phyloP scores from a whole-genome alignment of 129 eudicot species.

The Calendula officinalis region DNA sequence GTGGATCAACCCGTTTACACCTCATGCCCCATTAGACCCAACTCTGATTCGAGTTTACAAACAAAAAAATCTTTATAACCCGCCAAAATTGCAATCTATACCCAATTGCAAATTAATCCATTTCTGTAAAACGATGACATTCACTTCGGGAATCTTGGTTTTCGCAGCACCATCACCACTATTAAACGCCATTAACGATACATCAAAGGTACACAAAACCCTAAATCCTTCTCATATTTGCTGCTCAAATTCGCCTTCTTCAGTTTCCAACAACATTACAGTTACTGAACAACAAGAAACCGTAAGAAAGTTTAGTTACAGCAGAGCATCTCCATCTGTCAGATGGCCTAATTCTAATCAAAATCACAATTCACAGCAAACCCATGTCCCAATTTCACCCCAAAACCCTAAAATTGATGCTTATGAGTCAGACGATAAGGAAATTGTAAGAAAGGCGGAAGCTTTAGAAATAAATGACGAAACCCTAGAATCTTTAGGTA shows the following conservation, averaged over 20 bases:
- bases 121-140: constrained; percentile 18
- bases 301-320: constrained; percentile 55
- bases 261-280: constrained; percentile 38
- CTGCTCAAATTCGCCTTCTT: constrained; percentile 34
- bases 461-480: background rate
- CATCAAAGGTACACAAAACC: constrained; percentile 49
- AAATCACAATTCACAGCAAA: constrained; percentile 8
- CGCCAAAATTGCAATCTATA: constrained; percentile 17
- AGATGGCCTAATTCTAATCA: constrained; percentile 71
- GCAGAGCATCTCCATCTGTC: constrained; percentile 82
- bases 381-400: constrained; percentile 30
- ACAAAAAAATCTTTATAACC: background rate
- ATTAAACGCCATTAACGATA: constrained; percentile 18
- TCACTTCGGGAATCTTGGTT: constrained; percentile 40
- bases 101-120: background rate
- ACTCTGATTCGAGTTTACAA: no score
- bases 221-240: constrained; percentile 20
- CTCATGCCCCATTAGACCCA: no score
- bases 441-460: constrained; percentile 26
- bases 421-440: constrained; percentile 21
- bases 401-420: constrained; percentile 11
- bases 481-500: background rate
- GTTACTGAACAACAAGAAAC: constrained; percentile 42
- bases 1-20: no score
- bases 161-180: constrained; percentile 41